Conservation (phyloP, 257 asterid genomes). For the Thymus mandschuricus region DNA sequence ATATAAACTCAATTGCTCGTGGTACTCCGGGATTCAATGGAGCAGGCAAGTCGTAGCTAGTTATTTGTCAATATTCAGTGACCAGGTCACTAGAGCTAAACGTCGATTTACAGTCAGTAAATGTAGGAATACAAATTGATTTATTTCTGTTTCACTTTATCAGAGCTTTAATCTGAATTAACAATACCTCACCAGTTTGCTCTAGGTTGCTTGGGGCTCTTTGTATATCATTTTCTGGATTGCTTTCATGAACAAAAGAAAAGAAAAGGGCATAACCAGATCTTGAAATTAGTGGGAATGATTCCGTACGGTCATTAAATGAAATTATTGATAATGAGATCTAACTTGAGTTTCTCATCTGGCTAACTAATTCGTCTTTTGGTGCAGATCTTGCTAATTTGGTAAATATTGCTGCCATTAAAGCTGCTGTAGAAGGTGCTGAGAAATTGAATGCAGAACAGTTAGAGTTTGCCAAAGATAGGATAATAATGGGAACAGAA, state of each 20-base stretch:
- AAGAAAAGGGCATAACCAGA: neutral
- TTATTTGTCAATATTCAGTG: neutral
- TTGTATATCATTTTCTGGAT: neutral
- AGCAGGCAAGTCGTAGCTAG: slow-evolving; percentile 63
- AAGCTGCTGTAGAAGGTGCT: slow-evolving; percentile 98
- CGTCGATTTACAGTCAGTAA: neutral
- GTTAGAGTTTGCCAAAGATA: slow-evolving; percentile 94
- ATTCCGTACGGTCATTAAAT: neutral
- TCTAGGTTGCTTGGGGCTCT: slow-evolving; percentile 15
- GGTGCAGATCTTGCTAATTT: slow-evolving; percentile 81
- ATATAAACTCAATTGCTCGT: slow-evolving; percentile 89
- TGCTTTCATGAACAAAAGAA: slow-evolving; percentile 6
- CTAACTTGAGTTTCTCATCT: slow-evolving; percentile 13
- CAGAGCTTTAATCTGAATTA: slow-evolving; percentile 4
- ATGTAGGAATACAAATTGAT: neutral
- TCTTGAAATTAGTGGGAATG: slow-evolving; percentile 3
- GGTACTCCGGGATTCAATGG: slow-evolving; percentile 99
- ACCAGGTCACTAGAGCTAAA: neutral
- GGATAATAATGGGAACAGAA: slow-evolving; percentile 99
- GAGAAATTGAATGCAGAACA: slow-evolving; percentile 79
- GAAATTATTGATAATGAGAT: slow-evolving; percentile 5
- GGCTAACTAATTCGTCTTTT: slow-evolving; percentile 29
- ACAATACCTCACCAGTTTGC: neutral
- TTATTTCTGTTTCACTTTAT: slow-evolving; percentile 14
- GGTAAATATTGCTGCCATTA: slow-evolving; percentile 95